Base-by-base conservation (phyloP, 2,329 filamentous ascomycete species). In the Botrytis aclada region DNA sequence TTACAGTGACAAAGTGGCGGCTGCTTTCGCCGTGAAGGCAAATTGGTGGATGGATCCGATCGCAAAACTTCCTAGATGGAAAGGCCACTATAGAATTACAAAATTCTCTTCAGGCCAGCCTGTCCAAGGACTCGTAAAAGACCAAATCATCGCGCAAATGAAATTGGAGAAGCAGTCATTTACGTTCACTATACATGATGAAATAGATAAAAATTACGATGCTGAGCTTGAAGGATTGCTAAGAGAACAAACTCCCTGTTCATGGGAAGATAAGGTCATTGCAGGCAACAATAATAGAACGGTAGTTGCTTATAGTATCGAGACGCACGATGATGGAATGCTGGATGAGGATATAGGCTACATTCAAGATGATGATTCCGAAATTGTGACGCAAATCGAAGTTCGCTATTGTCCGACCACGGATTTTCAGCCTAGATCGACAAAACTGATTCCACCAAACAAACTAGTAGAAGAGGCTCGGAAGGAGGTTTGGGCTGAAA, bases 351-450 rank as follows among this genome's bases (percentile, higher is more conserved):
- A 72, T 61, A 22, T 67, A 29, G 32, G 47, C 5, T 18, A 43
- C 7, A 67, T 72, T 5, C 29, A 56, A 69, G 64, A 67, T 20
- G 39, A 60, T 51, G 29, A 41, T 43, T 45, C 62, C 9, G 70
- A 61, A 61, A 25, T 67, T 10, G 64, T 67, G 25, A 67, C 63
- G 7, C 51, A 25, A 43, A 71, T 66, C 16, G 70, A 71, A 71
- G 45, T 66, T 58, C 61, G 70, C 12, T 71, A 66, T 45, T 54
- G 64, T 60, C 54, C 70, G 29, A 60, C 70, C 34, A 39, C 54
- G 6, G 54, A 72, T 22, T 69, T 72, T 8, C 70, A 69, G 34
- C 62, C 70, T n/a, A 67, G 65, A n/a, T 67, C 65, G 47, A 67
- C 65, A 5, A 32, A 56, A 41, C 25, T 67, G 8, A 56, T 54